Percentiles rank a stretch among this genome's conserved stretches.
These are phyloP conservation scores for Phytophthora fragariae DNA, from an alignment of 352 stramenopile species.

Conservation along the genomic window DNA sequence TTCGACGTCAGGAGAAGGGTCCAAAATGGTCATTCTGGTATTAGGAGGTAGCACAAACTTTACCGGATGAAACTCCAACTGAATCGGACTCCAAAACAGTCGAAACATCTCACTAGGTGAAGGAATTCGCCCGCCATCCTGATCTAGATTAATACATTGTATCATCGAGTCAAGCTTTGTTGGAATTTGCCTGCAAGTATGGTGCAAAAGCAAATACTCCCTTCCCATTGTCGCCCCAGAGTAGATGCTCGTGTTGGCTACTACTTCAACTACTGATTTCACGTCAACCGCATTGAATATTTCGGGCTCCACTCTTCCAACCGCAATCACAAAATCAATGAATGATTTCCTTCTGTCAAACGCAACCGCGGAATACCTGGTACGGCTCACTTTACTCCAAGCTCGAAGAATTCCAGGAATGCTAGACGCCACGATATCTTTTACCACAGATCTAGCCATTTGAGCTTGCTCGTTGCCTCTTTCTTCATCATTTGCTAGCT, in stretches of 20 bases:
- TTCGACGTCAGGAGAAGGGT: slow-evolving; percentile 7
- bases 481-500: slow-evolving; percentile 4
- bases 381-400: slow-evolving; percentile 1
- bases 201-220: slow-evolving; percentile 25
- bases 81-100: slow-evolving; percentile 23
- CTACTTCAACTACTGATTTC: slow-evolving; percentile 14
- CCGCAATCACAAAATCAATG: slow-evolving; percentile 28
- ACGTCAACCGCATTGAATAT: slow-evolving; percentile 15
- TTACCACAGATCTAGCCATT: slow-evolving; percentile 1
- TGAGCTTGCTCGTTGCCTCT: background rate
- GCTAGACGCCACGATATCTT: slow-evolving; percentile 4
- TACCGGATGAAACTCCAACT: slow-evolving; percentile 10
- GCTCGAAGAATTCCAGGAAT: slow-evolving; percentile 14
- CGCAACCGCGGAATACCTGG: slow-evolving; percentile 6
- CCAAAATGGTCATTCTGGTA: slow-evolving; percentile 19
- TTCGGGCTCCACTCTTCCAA: slow-evolving; percentile 6
- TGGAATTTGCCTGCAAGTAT: slow-evolving; percentile 17
- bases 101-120: slow-evolving; percentile 14
- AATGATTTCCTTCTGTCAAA: slow-evolving; percentile 21
- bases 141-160: slow-evolving; percentile 3
- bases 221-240: slow-evolving; percentile 5
- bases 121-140: background rate
- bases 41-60: slow-evolving; percentile 2
- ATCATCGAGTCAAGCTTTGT: slow-evolving; percentile 12
- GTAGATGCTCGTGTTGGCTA: slow-evolving; percentile 5